These are phyloP conservation scores for Suillus fuscotomentosus DNA, from an alignment of 768 basidiomycete species.

Conservation along the genomic window DNA sequence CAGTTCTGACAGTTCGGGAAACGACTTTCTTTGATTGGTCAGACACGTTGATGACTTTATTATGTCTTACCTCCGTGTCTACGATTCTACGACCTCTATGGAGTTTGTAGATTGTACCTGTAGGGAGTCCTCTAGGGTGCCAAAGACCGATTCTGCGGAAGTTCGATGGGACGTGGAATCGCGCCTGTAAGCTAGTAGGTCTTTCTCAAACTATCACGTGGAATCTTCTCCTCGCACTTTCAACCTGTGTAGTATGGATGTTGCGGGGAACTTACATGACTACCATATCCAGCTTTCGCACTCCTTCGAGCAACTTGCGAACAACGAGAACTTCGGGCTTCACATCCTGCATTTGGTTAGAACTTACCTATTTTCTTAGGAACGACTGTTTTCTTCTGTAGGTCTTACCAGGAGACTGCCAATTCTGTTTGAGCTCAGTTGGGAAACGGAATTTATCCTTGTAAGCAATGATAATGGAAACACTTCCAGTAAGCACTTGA, in stretches of 20 bases:
- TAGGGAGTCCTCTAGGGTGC: neutral
- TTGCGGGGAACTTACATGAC: neutral
- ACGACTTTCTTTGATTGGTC: neutral
- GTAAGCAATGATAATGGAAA: too few relatives aligned
- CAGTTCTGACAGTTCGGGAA: neutral
- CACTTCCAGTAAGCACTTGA: too few relatives aligned
- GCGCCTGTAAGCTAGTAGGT: neutral
- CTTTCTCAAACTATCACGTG: neutral
- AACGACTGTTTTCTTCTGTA: too few relatives aligned
- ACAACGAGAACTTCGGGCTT: too few relatives aligned
- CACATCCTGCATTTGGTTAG: too few relatives aligned
- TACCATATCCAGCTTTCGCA: constrained; percentile 7
- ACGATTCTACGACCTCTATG: neutral
- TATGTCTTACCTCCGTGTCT: neutral
- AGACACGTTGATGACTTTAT: neutral
- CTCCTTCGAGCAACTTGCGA: too few relatives aligned
- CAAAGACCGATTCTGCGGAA: neutral
- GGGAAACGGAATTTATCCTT: too few relatives aligned
- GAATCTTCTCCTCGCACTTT: constrained; percentile 3
- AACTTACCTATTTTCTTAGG: too few relatives aligned
- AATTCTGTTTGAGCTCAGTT: too few relatives aligned
- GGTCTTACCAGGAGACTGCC: too few relatives aligned
- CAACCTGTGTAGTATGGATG: constrained; percentile 7
- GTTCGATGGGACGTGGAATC: neutral
- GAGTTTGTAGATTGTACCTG: neutral